Base-by-base conservation (phyloP, 129 eudicot species). In the Flaveria brownii region DNA sequence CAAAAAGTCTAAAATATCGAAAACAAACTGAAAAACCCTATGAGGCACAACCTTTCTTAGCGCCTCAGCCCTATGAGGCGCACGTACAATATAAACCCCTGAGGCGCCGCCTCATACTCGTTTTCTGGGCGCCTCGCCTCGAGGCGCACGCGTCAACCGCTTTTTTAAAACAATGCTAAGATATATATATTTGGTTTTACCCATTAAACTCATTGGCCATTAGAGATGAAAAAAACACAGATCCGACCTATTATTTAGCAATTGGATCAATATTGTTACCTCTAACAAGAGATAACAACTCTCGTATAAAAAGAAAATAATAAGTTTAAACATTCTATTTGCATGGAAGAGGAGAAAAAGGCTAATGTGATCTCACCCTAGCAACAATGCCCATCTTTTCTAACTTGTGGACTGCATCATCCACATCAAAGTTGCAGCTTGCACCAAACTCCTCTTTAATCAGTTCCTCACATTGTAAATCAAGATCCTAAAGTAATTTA, bases 331-430 rank as follows among this genome's bases (percentile, higher is more conserved):
- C 11, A 56, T 56, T 8, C 28, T 20, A 20, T 9, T n/a, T 17
- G 60, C 30, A 7, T 9, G 2, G 9, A 22, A 14, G 3, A 28
- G 23, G 22, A 30, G 17, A 43, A 11, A 55, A 55, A 43, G 13
- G n/a, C 14, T 33, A 17, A 73, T 11, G 59, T 56, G 50, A 75
- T 73, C 97, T 88, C 73, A 94, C 99, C 90, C 97, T 89, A 70
- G 91, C 72, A 68, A 94, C 94, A 69, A 94, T 91, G 82, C 99
- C 97, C 81, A 94, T 71, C 82, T 83, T 89, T 83, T 94, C 97
- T 61, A 94, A 67, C 85, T 94, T 94, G 47, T 82, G 84, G 50
- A 94, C 96, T 13, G 99, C 99, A 85, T 94, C 99, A 74, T 91
- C 97, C 63, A 94, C 97, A 68, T 94, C 99, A 82, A 94, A 94